A percentile compares a stretch with the other conserved stretches of the same genome.
Conservation (phyloP, 805 yeast genomes). For the Saccharomycopsis fibuligera region DNA sequence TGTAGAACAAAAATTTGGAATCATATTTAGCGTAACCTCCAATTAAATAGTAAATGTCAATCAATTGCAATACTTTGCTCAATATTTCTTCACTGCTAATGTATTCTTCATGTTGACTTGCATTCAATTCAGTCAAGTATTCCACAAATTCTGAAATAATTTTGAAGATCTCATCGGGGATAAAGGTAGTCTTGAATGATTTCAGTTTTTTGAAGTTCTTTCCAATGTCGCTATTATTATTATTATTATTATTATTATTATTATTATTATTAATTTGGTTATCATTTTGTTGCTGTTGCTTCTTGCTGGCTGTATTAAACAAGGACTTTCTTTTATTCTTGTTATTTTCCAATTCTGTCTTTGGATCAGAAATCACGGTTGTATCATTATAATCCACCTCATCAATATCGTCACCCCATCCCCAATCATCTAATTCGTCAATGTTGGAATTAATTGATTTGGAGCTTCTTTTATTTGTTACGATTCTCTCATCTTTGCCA, state of each 20-base stretch:
- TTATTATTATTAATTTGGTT: neutral
- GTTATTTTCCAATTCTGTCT: neutral
- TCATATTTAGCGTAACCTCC: conserved; percentile 22
- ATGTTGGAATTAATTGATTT: neutral
- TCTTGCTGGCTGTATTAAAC: no score
- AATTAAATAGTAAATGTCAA: conserved; percentile 18
- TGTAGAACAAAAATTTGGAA: conserved; percentile 20
- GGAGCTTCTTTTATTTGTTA: neutral
- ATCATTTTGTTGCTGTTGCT: neutral
- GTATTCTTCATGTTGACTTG: neutral
- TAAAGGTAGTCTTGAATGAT: conserved; percentile 13
- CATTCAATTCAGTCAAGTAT: conserved; percentile 5
- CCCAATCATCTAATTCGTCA: conserved; percentile 20
- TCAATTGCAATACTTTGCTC: conserved; percentile 9
- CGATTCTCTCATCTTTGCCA: neutral
- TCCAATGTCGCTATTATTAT: no score
- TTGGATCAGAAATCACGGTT: neutral
- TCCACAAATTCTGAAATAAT: conserved; percentile 8
- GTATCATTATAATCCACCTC: neutral
- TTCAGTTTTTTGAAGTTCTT: neutral
- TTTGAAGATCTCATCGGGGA: conserved; percentile 16
- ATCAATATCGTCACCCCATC: conserved; percentile 21
- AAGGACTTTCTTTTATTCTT: neutral
- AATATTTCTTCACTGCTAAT: conserved; percentile 6
- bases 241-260: neutral